phyloP scores from a whole-genome alignment of 1,284 basidiomycete species.

The Xerocomus nothofagi region DNA sequence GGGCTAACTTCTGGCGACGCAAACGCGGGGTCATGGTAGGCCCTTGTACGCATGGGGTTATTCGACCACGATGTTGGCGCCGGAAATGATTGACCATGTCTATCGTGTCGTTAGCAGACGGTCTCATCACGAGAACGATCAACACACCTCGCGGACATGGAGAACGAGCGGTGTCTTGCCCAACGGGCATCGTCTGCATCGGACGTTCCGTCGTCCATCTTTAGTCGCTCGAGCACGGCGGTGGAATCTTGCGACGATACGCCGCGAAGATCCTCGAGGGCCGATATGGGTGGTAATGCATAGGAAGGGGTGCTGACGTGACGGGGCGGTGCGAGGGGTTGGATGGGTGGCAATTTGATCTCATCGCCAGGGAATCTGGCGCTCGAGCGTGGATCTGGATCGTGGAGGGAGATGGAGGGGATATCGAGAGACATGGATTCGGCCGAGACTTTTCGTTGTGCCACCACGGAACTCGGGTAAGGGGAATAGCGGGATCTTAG shows the following conservation, averaged over 20 bases:
- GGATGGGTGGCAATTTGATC: conserved; percentile 56
- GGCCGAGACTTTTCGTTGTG: conserved; percentile 28
- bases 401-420: conserved; percentile 38
- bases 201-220: conserved; percentile 45
- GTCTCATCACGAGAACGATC: background rate
- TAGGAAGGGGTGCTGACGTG: conserved; percentile 39
- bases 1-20: conserved; percentile 25
- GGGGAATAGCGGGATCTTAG: conserved; percentile 42
- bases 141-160: conserved; percentile 28
- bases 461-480: conserved; percentile 37
- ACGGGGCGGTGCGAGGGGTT: conserved; percentile 35
- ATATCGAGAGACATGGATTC: conserved; percentile 45
- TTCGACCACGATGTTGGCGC: conserved; percentile 28
- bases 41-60: conserved; percentile 18
- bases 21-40: conserved; percentile 16
- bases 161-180: conserved; percentile 39
- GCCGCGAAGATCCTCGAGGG: conserved; percentile 57
- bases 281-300: conserved; percentile 66
- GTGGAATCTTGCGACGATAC: conserved; percentile 55
- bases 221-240: conserved; percentile 59
- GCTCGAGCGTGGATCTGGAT: conserved; percentile 21
- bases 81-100: conserved; percentile 25
- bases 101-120: conserved; percentile 11
- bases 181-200: conserved; percentile 23
- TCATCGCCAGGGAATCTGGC: conserved; percentile 35